Evolutionary conservation across 495 filamentous ascomycete genomes (phyloP).

Genomic region (Penicillium mononematosum): DNA sequence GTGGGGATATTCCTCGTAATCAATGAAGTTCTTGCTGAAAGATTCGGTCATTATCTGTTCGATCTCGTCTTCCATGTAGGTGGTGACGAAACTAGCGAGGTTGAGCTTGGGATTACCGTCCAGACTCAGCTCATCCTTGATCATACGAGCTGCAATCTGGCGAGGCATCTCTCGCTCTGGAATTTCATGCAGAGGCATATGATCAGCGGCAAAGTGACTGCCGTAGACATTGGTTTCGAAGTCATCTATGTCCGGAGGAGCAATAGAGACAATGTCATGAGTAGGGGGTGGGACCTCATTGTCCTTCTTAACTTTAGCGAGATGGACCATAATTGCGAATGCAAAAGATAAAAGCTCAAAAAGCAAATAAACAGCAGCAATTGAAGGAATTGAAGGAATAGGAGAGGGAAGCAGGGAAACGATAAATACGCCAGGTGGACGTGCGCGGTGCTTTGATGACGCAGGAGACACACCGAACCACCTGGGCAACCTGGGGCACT

Average conservation of each 20-base stretch:
- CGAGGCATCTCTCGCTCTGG: constrained; percentile 87
- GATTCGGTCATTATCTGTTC: constrained; percentile 88
- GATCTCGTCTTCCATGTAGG: constrained; percentile 75
- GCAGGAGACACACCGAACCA: too few relatives aligned
- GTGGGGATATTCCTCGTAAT: constrained; percentile 90
- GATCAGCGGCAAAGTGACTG: constrained; percentile 71
- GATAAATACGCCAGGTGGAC: too few relatives aligned
- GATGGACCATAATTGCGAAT: constrained; percentile 39
- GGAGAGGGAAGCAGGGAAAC: not conserved
- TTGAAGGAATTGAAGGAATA: not conserved
- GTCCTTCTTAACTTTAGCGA: constrained; percentile 38
- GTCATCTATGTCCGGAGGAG: constrained; percentile 45
- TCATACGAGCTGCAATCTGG: constrained; percentile 90
- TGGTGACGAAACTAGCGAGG: constrained; percentile 31
- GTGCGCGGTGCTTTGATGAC: too few relatives aligned
- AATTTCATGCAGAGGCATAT: constrained; percentile 81
- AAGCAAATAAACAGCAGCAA: not conserved
- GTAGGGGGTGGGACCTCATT: constrained; percentile 23
- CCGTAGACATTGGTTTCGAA: constrained; percentile 82
- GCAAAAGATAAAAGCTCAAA: not conserved
- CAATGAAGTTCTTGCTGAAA: constrained; percentile 90
- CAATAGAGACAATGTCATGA: constrained; percentile 33
- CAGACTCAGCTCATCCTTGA: constrained; percentile 86
- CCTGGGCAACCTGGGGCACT: too few relatives aligned
- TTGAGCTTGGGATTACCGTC: constrained; percentile 90